Conservation (phyloP, 139 green algal genomes). For the Chlorella ohadii region DNA sequence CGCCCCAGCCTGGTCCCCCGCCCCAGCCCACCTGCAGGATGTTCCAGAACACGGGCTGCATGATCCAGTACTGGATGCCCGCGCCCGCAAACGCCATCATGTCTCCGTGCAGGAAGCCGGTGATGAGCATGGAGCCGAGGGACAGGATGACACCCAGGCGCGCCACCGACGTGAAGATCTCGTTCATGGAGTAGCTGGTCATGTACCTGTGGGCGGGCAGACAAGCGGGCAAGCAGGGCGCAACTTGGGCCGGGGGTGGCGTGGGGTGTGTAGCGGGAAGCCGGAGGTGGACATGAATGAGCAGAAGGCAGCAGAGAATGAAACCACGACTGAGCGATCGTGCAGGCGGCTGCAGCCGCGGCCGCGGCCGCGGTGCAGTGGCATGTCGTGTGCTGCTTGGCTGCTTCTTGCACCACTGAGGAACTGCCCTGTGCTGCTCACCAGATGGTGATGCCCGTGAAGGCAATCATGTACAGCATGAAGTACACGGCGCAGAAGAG, state of each 20-base stretch:
- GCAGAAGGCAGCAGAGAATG: too few relatives aligned
- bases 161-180: conserved; percentile 33
- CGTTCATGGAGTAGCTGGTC: conserved; percentile 5
- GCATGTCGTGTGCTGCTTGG: too few relatives aligned
- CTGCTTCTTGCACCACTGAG: too few relatives aligned
- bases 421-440: background rate
- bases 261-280: too few relatives aligned
- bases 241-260: too few relatives aligned
- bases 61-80: conserved; percentile 54
- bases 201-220: conserved; percentile 37
- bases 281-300: too few relatives aligned
- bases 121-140: conserved; percentile 44
- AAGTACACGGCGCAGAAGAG: conserved; percentile 56
- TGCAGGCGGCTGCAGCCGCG: too few relatives aligned
- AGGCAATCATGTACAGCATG: conserved; percentile 54
- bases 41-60: conserved; percentile 54
- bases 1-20: too few relatives aligned
- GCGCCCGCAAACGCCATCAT: conserved; percentile 37
- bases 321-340: too few relatives aligned
- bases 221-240: background rate
- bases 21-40: conserved; percentile 40
- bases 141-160: conserved; percentile 37
- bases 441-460: conserved; percentile 54
- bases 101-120: conserved; percentile 50
- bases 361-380: too few relatives aligned